phyloP scores from a whole-genome alignment of 2,329 filamentous ascomycete genomes.

The Huntiella moniliformis region DNA sequence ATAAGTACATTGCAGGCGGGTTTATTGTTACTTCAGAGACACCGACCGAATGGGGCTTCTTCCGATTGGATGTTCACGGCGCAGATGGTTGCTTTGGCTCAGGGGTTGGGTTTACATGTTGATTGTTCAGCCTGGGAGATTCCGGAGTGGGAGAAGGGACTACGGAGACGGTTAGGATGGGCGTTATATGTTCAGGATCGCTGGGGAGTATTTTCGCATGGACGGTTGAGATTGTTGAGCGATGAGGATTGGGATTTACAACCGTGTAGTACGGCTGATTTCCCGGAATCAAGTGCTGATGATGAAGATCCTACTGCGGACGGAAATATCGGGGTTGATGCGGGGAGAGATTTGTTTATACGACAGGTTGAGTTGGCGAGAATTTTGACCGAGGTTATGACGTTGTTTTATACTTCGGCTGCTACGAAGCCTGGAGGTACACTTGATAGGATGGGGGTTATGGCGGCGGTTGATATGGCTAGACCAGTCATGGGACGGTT shows the following conservation, averaged over 20 bases:
- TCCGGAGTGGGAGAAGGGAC: constrained; percentile 32
- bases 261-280: constrained; percentile 13
- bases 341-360: constrained; percentile 23
- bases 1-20: constrained; percentile 27
- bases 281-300: constrained; percentile 15
- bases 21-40: constrained; percentile 23
- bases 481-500: constrained; percentile 28
- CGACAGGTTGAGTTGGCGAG: constrained; percentile 26
- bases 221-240: constrained; percentile 31
- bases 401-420: constrained; percentile 13
- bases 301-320: constrained; percentile 15
- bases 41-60: constrained; percentile 16
- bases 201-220: constrained; percentile 34
- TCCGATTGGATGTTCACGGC: constrained; percentile 20
- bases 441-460: constrained; percentile 9
- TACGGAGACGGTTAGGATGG: constrained; percentile 39
- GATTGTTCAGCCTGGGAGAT: constrained; percentile 36
- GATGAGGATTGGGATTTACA: constrained; percentile 31
- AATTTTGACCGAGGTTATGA: constrained; percentile 25
- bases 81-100: constrained; percentile 27
- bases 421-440: constrained; percentile 8
- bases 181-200: constrained; percentile 38
- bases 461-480: constrained; percentile 23
- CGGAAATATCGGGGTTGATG: constrained; percentile 21
- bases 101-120: constrained; percentile 30